Conservation (phyloP, 306 rosid genomes). For the Citrullus amarus region DNA sequence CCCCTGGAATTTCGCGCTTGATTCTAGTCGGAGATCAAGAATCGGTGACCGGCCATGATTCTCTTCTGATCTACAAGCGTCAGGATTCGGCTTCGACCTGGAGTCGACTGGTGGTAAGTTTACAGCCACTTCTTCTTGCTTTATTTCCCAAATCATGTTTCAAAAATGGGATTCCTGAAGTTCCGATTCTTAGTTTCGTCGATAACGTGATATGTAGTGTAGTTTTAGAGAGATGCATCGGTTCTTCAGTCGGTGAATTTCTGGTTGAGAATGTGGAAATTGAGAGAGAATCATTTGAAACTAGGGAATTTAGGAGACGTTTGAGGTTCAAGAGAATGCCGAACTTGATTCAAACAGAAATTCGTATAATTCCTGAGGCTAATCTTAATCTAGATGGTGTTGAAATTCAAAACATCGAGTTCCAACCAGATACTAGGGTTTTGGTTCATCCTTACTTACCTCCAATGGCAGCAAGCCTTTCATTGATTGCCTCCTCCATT, state of each 20-base stretch:
- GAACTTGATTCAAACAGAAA: constrained; percentile 70
- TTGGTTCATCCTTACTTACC: constrained; percentile 73
- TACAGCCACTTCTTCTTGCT: constrained; percentile 60
- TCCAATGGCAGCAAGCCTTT: constrained; percentile 75
- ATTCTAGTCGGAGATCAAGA: constrained; percentile 43
- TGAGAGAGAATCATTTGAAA: constrained; percentile 16
- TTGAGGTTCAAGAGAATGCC: constrained; percentile 87
- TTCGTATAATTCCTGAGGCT: constrained; percentile 32
- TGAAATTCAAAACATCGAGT: constrained; percentile 33
- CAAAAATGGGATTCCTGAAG: constrained; percentile 40
- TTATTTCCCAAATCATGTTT: constrained; percentile 56
- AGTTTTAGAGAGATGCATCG: constrained; percentile 37
- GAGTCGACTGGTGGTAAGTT: constrained; percentile 29
- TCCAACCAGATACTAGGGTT: constrained; percentile 36
- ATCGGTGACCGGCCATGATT: constrained; percentile 3
- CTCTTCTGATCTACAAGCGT: constrained; percentile 24
- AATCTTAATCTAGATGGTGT: constrained; percentile 10
- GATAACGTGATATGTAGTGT: constrained; percentile 41
- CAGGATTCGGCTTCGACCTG: constrained; percentile 13
- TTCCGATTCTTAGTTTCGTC: constrained; percentile 56
- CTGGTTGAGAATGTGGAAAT: constrained; percentile 76
- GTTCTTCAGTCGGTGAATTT: constrained; percentile 66
- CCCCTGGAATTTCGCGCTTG: constrained; percentile 48
- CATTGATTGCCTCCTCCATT: constrained; percentile 23
- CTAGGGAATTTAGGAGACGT: constrained; percentile 67